A percentile compares a stretch with the other conserved stretches of the same genome.
These are phyloP conservation scores for Glonium stellatum DNA, from an alignment of 495 filamentous ascomycete species.

Conservation along the genomic window DNA sequence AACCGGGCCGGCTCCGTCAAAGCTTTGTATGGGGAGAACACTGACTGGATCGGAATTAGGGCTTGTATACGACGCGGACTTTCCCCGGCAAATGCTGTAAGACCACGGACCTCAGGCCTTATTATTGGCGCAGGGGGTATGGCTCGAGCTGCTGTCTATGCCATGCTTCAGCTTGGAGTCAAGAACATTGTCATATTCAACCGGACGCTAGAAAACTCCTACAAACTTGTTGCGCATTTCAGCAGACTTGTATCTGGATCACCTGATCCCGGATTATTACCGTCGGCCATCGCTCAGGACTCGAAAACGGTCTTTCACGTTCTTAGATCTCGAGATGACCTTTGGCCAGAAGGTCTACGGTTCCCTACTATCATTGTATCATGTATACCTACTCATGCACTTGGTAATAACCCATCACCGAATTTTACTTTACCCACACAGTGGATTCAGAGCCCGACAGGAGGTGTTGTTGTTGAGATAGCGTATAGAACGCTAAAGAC, in stretches of 20 bases:
- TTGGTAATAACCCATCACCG: constrained; percentile 55
- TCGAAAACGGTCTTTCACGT: constrained; percentile 39
- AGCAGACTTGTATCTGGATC: constrained; percentile 38
- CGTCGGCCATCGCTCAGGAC: constrained; percentile 7
- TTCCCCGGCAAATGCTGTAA: constrained; percentile 71
- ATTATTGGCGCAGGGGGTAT: constrained; percentile 78
- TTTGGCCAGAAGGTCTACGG: constrained; percentile 58
- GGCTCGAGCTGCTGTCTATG: constrained; percentile 73
- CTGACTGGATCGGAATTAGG: constrained; percentile 73
- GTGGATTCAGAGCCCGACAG: constrained; percentile 70
- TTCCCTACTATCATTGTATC: constrained; percentile 70
- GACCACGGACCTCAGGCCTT: constrained; percentile 59
- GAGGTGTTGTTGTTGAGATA: constrained; percentile 73
- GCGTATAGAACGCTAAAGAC: constrained; percentile 70
- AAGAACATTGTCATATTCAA: constrained; percentile 75
- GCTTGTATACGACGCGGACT: constrained; percentile 65
- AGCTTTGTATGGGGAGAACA: constrained; percentile 77
- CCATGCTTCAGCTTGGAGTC: constrained; percentile 69
- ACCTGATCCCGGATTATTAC: neutral
- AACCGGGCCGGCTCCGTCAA: constrained; percentile 58
- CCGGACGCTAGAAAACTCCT: constrained; percentile 54
- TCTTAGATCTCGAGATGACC: constrained; percentile 48
- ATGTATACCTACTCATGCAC: constrained; percentile 64
- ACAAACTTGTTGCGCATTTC: constrained; percentile 65
- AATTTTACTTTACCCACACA: constrained; percentile 68